Evolutionary conservation across 805 yeast genomes (phyloP), one percentile per base, ranked within the genome.

Genomic region (Pichia heedii): DNA sequence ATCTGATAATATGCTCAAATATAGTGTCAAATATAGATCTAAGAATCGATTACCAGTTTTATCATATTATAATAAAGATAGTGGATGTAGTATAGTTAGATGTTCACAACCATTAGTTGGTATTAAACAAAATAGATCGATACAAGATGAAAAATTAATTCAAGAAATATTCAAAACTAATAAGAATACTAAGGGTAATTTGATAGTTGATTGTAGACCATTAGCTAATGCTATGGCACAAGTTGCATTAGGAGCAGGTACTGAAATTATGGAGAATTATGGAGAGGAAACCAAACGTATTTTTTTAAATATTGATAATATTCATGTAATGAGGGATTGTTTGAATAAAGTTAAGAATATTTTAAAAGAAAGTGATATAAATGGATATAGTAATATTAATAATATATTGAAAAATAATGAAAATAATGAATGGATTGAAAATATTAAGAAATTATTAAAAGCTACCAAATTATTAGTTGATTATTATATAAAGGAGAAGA

Each of bases 211-310:
- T 65, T 84, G 95, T 20, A 69, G 98, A 44, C 98, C 98, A 1
- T 61, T 88, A 22, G 83, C 97, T 0, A 93, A 93, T 61, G 97
- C 97, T 8, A 76, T 88, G 76, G 97, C 96, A 0, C 97, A 93
- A 55, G 85, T 86, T 37, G 97, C 97, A 0, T 65, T 93, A 15
- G 98, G 98, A 12, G 98, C 97, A n/a, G 98, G 98, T 1, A 83
- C 96, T 0, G 98, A 93, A 58, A 82, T 76, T 51, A 84, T 88
- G 71, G 97, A 90, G 45, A 90, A 93, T 63, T 73, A 79, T 40
- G 71, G 71, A 27, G 81, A 82, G 24, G 68, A 74, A 48, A 40
- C 39, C 18, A 30, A 38, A 22, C 81, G 87, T 57, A 71, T 84
- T 18, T 93, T 85, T 54, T 69, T 93, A 48, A 95, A 95, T 33